Evolutionary conservation across 192 early-diverging fungal genomes (phyloP).

Genomic region (Coemansia sp.): DNA sequence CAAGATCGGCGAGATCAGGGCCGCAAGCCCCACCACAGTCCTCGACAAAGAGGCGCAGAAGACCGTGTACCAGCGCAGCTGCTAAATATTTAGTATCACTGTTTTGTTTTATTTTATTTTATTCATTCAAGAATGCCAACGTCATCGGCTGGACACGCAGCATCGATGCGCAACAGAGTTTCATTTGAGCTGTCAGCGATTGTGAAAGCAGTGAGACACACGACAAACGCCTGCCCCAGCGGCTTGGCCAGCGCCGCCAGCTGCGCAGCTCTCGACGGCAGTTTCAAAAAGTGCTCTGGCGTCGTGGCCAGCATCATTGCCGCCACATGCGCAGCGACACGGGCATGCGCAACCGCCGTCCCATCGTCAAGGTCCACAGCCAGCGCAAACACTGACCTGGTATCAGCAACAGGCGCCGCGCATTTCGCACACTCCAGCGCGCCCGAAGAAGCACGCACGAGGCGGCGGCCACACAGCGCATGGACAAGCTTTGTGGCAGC

Average conservation of each 20-base stretch:
- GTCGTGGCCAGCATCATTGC: slow-evolving; percentile 22
- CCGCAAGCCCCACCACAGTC: neutral
- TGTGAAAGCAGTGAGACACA: slow-evolving; percentile 26
- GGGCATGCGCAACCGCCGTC: slow-evolving; percentile 14
- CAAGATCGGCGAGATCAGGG: slow-evolving; percentile 41
- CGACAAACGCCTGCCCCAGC: slow-evolving; percentile 33
- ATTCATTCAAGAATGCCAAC: slow-evolving; percentile 11
- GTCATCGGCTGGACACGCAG: slow-evolving; percentile 25
- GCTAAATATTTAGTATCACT: slow-evolving; percentile 15
- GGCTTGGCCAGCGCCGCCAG: slow-evolving; percentile 17
- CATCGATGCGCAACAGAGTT: slow-evolving; percentile 32
- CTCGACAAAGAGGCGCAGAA: slow-evolving; percentile 21
- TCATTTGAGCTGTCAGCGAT: neutral
- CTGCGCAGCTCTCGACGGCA: slow-evolving; percentile 30
- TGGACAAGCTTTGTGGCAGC: slow-evolving; percentile 45
- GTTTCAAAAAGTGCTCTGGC: slow-evolving; percentile 38
- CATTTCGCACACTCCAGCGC: neutral
- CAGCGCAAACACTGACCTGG: slow-evolving; percentile 24
- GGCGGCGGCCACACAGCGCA: slow-evolving; percentile 16
- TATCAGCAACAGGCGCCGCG: neutral
- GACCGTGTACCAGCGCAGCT: slow-evolving; percentile 40
- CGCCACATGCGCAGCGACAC: slow-evolving; percentile 17
- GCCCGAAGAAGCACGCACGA: neutral
- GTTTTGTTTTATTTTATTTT: too few relatives aligned
- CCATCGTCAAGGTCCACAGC: slow-evolving; percentile 33